Percentiles rank a stretch among this genome's conserved stretches.
Conservation (phyloP, 495 filamentous ascomycete genomes). For the Cetradonia linearis region DNA sequence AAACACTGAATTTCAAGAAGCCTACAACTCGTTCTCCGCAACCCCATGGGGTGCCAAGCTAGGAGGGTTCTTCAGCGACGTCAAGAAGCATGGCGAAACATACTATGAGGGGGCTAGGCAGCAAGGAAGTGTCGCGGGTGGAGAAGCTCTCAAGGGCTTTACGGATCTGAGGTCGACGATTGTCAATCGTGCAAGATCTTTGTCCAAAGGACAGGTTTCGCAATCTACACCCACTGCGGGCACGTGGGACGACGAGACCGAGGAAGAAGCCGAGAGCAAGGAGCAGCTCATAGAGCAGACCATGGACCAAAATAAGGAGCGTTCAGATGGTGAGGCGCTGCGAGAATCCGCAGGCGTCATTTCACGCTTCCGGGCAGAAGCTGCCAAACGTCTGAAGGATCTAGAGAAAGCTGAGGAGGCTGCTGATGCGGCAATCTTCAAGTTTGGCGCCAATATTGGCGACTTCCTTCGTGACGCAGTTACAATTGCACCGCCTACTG, state of each 20-base stretch:
- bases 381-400: conserved; percentile 75
- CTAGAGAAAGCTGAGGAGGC: conserved; percentile 91
- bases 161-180: conserved; percentile 57
- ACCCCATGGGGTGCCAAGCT: conserved; percentile 85
- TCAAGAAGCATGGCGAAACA: conserved; percentile 80
- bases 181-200: conserved; percentile 58
- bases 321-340: conserved; percentile 42
- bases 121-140: conserved; percentile 66
- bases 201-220: conserved; percentile 51
- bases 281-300: conserved; percentile 20
- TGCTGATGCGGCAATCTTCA: conserved; percentile 91
- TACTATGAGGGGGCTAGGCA: conserved; percentile 77
- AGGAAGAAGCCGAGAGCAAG: conserved; percentile 17
- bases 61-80: conserved; percentile 78
- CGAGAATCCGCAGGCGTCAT: conserved; percentile 68
- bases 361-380: conserved; percentile 71
- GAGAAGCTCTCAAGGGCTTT: conserved; percentile 77
- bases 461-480: conserved; percentile 90
- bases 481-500: conserved; percentile 62
- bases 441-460: conserved; percentile 82
- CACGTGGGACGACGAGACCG: conserved; percentile 12
- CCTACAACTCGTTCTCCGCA: conserved; percentile 82
- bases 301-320: conserved; percentile 26
- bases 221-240: conserved; percentile 31
- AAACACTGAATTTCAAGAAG: conserved; percentile 85